Evolutionary conservation across 1,284 basidiomycete genomes (phyloP), one percentile per base, ranked within the genome.

Genomic region (Ganoderma boninense): DNA sequence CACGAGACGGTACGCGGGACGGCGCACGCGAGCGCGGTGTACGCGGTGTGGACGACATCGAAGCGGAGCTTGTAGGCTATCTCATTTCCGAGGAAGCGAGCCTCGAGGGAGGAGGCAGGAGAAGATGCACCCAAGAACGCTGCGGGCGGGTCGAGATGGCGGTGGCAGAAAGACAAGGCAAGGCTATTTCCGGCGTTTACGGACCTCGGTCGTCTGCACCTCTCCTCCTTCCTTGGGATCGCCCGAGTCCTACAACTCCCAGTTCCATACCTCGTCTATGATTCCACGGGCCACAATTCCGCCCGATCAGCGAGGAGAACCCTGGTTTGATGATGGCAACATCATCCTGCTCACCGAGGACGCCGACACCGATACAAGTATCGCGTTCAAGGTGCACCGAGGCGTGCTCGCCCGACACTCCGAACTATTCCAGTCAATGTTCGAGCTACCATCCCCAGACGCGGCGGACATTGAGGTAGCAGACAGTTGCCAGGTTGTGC

Each of bases 241-340:
- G 4, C 10, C 20, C 43, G 43, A 20, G 14, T 66, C 42, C 46
- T 18, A 52, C 56, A 38, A 20, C 26, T 52, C 59, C 29, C 26
- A 38, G 54, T 49, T 52, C 54, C 49, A 14, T 52, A 35, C 32
- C 40, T 62, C 40, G 20, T 64, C 42, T 56, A 74, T 69, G 73
- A 16, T 67, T 13, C 16, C 32, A 1, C 32, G 49, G 49, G 59
- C 54, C 18, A 66, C 66, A 0, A 62, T 69, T 18, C 76, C 75
- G 11, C 60, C 56, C 1, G 65, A 72, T 32, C 73, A 70, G 57
- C 77, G 77, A 52, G 81, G 81, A 26, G 80, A 88, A 80, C 87
- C 87, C 20, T 89, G 86, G 86, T 88, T 90, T 75, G 85, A 87
- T 18, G 89, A 90, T 74, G 88, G 88, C 38, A 90, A 89, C 74